phyloP scores from a whole-genome alignment of 2,329 filamentous ascomycete genomes.

The Colletotrichum cordylinicola region DNA sequence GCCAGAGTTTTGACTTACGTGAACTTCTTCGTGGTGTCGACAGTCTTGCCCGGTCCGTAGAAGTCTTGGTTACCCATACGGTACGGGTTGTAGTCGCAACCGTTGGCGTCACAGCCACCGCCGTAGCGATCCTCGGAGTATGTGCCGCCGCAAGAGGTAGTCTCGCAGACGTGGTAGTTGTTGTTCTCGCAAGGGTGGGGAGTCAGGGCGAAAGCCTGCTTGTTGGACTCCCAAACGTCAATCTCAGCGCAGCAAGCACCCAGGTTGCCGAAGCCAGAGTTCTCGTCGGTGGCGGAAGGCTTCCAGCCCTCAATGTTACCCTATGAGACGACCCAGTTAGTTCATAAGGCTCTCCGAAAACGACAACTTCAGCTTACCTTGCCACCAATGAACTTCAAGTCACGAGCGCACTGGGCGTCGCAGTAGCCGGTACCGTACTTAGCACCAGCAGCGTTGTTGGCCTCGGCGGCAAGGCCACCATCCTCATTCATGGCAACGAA shows the following conservation, averaged over 20 bases:
- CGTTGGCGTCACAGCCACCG: conserved; percentile 68
- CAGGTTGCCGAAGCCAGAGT: conserved; percentile 26
- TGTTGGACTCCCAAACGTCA: conserved; percentile 31
- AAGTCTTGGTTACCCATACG: conserved; percentile 64
- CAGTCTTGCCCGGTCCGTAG: conserved; percentile 61
- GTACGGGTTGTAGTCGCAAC: conserved; percentile 71
- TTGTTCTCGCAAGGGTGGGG: conserved; percentile 26
- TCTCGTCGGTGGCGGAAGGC: conserved; percentile 24
- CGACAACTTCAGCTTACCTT: conserved; percentile 22
- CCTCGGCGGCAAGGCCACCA: conserved; percentile 51
- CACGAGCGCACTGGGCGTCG: conserved; percentile 51
- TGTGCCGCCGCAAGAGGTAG: conserved; percentile 49
- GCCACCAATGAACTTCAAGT: conserved; percentile 57
- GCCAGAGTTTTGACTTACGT: conserved; percentile 34
- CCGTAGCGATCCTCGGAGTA: conserved; percentile 56
- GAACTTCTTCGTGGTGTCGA: conserved; percentile 63
- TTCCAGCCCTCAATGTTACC: conserved; percentile 29
- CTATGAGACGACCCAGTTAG: neutral
- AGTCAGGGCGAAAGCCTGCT: conserved; percentile 28
- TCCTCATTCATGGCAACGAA: conserved; percentile 53
- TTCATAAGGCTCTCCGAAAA: rapidly evolving
- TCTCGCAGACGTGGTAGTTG: conserved; percentile 25
- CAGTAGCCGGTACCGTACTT: conserved; percentile 64
- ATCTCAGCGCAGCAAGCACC: conserved; percentile 31
- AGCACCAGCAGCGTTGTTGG: conserved; percentile 50